Evolutionary conservation across 495 filamentous ascomycete species (phyloP).

Genomic region (Rusavskia elegans): DNA sequence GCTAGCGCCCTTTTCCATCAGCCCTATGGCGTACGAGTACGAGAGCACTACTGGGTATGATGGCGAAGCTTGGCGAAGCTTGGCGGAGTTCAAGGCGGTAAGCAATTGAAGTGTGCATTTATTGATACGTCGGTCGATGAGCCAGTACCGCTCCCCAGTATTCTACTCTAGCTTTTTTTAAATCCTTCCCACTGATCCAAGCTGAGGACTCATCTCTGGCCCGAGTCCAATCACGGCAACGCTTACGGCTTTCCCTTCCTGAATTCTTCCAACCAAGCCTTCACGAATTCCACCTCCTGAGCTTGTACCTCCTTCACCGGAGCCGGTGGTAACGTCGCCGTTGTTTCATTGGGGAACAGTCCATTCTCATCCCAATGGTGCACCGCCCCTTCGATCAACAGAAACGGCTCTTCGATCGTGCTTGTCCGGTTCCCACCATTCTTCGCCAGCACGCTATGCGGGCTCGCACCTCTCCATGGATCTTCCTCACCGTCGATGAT

Average conservation of each 20-base stretch:
- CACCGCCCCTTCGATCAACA: constrained; percentile 44
- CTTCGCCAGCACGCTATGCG: constrained; percentile 29
- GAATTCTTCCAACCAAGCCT: constrained; percentile 49
- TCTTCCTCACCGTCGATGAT: constrained; percentile 53
- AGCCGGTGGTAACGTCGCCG: constrained; percentile 31
- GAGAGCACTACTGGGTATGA: too few relatives aligned
- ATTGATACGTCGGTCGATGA: too few relatives aligned
- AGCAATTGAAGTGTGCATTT: too few relatives aligned
- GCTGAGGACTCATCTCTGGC: too few relatives aligned
- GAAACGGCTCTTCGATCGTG: constrained; percentile 42
- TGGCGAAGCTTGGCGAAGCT: too few relatives aligned
- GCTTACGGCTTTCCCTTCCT: constrained; percentile 1
- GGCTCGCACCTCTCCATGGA: constrained; percentile 52
- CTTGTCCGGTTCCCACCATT: constrained; percentile 28
- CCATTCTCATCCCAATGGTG: constrained; percentile 67
- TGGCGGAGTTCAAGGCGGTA: too few relatives aligned
- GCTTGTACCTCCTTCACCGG: constrained; percentile 37
- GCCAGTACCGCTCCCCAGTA: too few relatives aligned
- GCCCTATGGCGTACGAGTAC: too few relatives aligned
- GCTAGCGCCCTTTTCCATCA: too few relatives aligned
- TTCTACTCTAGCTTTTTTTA: too few relatives aligned
- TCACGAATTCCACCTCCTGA: constrained; percentile 40
- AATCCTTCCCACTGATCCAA: too few relatives aligned
- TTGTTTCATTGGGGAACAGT: constrained; percentile 42
- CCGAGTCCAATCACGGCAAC: too few relatives aligned